Percentiles rank a stretch among this genome's conserved stretches.
Conservation (phyloP, 2,329 filamentous ascomycete genomes). For the Fusarium burgessii region DNA sequence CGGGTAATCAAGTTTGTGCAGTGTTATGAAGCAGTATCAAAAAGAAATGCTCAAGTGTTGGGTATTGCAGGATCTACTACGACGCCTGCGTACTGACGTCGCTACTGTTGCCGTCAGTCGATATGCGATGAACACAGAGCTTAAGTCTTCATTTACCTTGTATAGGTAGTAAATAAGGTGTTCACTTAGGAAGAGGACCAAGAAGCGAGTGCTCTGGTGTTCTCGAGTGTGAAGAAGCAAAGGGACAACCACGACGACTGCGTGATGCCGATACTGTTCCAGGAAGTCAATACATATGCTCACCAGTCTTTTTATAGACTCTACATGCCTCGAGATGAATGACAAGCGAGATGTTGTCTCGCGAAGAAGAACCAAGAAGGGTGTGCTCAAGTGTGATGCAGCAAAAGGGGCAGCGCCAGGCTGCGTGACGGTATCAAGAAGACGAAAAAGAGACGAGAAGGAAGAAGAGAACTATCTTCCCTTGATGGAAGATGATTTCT, state of each 20-base stretch:
- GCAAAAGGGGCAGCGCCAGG: not conserved
- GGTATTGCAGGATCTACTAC: not conserved
- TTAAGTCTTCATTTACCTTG: not conserved
- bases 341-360: not conserved
- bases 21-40: not conserved
- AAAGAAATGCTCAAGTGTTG: not conserved
- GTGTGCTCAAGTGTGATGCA: not conserved
- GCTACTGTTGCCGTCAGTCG: conserved; percentile 1
- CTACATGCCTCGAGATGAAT: not conserved
- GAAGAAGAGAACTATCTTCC: not conserved
- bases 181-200: not conserved
- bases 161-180: not conserved
- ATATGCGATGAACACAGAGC: not conserved
- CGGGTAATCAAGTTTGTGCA: no score
- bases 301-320: not conserved
- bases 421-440: not conserved
- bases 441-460: not conserved
- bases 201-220: not conserved
- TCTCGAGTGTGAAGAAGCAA: not conserved
- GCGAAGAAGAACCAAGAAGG: conserved; percentile 2
- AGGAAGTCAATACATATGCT: not conserved
- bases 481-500: no score
- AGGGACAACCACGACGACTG: not conserved
- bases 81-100: not conserved
- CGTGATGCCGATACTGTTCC: not conserved